These are phyloP conservation scores for Ustilago lituana DNA, from an alignment of 1,284 basidiomycete genomes.

Conservation along the genomic window DNA sequence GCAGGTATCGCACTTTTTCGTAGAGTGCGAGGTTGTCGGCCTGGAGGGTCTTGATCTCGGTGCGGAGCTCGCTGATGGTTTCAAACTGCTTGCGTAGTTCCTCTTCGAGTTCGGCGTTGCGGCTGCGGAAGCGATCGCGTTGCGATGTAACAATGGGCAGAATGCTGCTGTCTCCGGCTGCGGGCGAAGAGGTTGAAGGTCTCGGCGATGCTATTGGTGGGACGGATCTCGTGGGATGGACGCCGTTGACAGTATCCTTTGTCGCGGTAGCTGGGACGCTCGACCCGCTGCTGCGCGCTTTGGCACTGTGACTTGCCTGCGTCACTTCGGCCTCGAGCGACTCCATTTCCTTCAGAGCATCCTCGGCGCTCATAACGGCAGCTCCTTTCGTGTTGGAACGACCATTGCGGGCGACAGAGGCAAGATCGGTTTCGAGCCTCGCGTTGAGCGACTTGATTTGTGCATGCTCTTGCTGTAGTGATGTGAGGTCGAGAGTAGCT, in stretches of 20 bases:
- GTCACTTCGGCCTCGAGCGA: constrained; percentile 34
- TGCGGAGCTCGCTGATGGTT: constrained; percentile 78
- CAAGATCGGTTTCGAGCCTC: constrained; percentile 86
- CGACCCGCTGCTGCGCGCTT: neutral
- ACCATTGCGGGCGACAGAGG: constrained; percentile 65
- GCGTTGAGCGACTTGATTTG: constrained; percentile 84
- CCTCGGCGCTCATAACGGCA: constrained; percentile 30
- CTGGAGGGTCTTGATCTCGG: constrained; percentile 60
- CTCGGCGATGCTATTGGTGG: constrained; percentile 4
- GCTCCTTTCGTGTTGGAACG: constrained; percentile 6
- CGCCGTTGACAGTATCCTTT: constrained; percentile 7
- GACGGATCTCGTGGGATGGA: constrained; percentile 3
- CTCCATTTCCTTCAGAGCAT: constrained; percentile 38
- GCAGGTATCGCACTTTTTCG: constrained; percentile 64
- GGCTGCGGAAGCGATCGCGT: constrained; percentile 90
- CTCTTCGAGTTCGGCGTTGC: constrained; percentile 96
- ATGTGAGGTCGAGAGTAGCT: constrained; percentile 74
- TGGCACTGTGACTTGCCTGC: constrained; percentile 1
- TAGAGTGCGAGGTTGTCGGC: constrained; percentile 62
- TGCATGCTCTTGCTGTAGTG: constrained; percentile 76
- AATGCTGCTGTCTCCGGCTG: constrained; percentile 36
- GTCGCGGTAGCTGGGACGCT: neutral
- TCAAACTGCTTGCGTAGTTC: constrained; percentile 94
- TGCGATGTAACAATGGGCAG: constrained; percentile 88
- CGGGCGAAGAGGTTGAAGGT: constrained; percentile 8